phyloP scores from a whole-genome alignment of 805 yeast species.

The Candida schatavii region DNA sequence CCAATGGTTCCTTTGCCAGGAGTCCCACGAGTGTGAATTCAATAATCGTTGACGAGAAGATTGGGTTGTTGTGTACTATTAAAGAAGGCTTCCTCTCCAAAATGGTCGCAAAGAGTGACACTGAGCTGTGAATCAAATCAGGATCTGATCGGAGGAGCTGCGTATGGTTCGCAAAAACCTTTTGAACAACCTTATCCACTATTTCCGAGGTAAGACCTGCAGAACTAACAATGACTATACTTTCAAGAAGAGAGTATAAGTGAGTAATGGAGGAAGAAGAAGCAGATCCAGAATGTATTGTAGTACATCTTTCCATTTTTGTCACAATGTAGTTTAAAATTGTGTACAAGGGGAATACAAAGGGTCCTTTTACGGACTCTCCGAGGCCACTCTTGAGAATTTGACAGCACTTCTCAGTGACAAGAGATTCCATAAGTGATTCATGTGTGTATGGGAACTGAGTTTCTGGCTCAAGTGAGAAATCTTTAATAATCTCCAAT shows the following conservation, averaged over 20 bases:
- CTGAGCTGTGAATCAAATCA: conserved; percentile 51
- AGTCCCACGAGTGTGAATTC: conserved; percentile 38
- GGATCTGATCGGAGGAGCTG: conserved; percentile 49
- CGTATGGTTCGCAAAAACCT: conserved; percentile 35
- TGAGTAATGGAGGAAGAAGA: conserved; percentile 38
- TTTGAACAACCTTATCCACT: conserved; percentile 34
- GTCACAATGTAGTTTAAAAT: conserved; percentile 38
- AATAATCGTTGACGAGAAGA: conserved; percentile 20
- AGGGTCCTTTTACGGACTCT: conserved; percentile 66
- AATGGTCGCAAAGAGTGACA: conserved; percentile 50
- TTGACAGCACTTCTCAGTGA: conserved; percentile 62
- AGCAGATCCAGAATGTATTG: conserved; percentile 10
- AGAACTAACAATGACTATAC: conserved; percentile 38
- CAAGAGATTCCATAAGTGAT: conserved; percentile 31
- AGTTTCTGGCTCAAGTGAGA: conserved; percentile 33
- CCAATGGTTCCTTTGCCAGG: conserved; percentile 50
- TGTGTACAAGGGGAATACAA: conserved; percentile 45
- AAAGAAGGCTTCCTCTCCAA: conserved; percentile 50
- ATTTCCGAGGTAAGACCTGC: conserved; percentile 25
- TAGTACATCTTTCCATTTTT: conserved; percentile 21
- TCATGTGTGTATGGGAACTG: conserved; percentile 23
- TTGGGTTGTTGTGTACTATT: conserved; percentile 29
- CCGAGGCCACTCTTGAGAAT: conserved; percentile 63
- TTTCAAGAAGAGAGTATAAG: conserved; percentile 44
- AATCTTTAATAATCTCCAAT: conserved; percentile 37